A percentile compares a stretch with the other conserved stretches of the same genome.
These are phyloP conservation scores for Ceratopteris richardii DNA, from an alignment of 75 land plant genomes.

Conservation along the genomic window DNA sequence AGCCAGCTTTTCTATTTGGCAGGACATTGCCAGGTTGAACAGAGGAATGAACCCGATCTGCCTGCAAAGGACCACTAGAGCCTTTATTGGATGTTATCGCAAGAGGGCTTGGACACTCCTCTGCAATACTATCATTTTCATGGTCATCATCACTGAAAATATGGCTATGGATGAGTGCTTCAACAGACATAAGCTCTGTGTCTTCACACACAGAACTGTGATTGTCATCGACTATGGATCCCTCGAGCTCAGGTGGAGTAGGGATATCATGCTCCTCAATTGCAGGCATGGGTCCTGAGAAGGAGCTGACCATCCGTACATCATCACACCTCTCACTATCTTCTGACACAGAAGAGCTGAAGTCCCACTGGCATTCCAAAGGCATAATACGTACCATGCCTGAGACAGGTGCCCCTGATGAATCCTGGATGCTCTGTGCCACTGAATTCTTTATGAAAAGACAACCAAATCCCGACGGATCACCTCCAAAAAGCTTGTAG, in stretches of 20 bases:
- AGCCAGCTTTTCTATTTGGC: background rate
- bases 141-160: conserved; percentile 4
- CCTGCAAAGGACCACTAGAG: conserved; percentile 2
- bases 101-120: background rate
- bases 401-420: conserved; percentile 42
- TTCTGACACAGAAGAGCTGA: background rate
- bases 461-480: conserved; percentile 90
- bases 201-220: conserved; percentile 7
- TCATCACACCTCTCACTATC: conserved; percentile 13
- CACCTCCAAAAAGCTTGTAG: conserved; percentile 75
- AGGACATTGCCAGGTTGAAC: background rate
- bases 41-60: background rate
- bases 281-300: conserved; percentile 36
- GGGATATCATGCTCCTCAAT: conserved; percentile 7
- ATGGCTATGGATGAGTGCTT: background rate
- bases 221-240: background rate
- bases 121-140: background rate
- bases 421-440: conserved; percentile 53
- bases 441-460: conserved; percentile 76
- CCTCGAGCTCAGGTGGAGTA: background rate
- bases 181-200: background rate
- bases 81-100: background rate
- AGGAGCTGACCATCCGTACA: conserved; percentile 18
- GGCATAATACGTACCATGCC: conserved; percentile 76
- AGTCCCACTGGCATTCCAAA: conserved; percentile 25